These are phyloP conservation scores for Imleria badia DNA, from an alignment of 768 basidiomycete species.

Conservation along the genomic window DNA sequence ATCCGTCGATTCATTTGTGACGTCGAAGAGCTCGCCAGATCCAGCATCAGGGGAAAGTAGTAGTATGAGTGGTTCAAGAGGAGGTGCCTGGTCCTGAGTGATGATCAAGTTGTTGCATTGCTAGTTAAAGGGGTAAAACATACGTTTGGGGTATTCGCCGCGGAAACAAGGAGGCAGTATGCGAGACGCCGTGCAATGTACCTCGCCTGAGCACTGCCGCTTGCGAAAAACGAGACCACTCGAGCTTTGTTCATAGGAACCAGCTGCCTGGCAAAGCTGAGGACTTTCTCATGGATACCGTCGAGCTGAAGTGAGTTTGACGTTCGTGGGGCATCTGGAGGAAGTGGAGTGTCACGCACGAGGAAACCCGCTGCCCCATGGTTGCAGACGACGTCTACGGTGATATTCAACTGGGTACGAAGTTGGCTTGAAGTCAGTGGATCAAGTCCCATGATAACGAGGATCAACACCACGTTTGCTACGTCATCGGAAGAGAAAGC, in stretches of 20 bases:
- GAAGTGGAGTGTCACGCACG: conserved; percentile 16
- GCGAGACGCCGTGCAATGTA: conserved; percentile 62
- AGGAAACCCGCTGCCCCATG: conserved; percentile 33
- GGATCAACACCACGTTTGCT: conserved; percentile 46
- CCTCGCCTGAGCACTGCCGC: conserved; percentile 47
- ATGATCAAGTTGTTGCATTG: neutral
- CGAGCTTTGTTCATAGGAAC: conserved; percentile 50
- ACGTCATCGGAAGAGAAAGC: conserved; percentile 41
- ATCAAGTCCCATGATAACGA: conserved; percentile 62
- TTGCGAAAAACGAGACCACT: conserved; percentile 50
- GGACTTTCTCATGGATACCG: conserved; percentile 44
- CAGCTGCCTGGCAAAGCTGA: conserved; percentile 40
- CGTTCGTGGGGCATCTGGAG: neutral
- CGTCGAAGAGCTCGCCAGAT: conserved; percentile 48
- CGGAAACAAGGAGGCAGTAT: conserved; percentile 31
- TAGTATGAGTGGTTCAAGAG: conserved; percentile 49
- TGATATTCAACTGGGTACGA: conserved; percentile 43
- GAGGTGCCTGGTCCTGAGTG: conserved; percentile 47
- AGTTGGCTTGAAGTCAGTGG: conserved; percentile 44
- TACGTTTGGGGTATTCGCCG: conserved; percentile 9
- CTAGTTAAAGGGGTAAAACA: conserved; percentile 1
- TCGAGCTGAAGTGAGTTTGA: conserved; percentile 41
- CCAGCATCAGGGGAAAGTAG: conserved; percentile 48
- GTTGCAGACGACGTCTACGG: conserved; percentile 48
- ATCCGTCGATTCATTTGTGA: conserved; percentile 54